phyloP scores from a whole-genome alignment of 768 basidiomycete species.

The Psilocybe azurescens region DNA sequence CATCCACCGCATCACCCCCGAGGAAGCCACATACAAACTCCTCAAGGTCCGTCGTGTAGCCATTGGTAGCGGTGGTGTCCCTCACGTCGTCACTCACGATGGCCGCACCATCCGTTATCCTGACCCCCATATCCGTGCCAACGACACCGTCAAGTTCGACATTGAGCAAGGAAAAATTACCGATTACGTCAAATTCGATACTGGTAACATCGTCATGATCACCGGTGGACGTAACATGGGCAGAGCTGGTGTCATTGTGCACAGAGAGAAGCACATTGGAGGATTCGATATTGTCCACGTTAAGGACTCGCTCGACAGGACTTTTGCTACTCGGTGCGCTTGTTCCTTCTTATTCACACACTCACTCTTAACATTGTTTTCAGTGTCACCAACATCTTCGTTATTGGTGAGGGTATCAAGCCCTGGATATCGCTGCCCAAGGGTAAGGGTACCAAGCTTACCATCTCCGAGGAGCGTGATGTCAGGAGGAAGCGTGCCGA shows the following conservation, averaged over 20 bases:
- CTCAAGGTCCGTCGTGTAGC: slow-evolving; percentile 92
- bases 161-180: slow-evolving; percentile 93
- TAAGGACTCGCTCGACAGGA: slow-evolving; percentile 92
- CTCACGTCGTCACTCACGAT: slow-evolving; percentile 98
- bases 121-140: slow-evolving; percentile 92
- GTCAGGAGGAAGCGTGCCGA: slow-evolving; percentile 85
- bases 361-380: slow-evolving; percentile 1
- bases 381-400: slow-evolving; percentile 96
- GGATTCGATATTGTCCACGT: slow-evolving; percentile 99
- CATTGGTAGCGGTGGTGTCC: slow-evolving; percentile 92
- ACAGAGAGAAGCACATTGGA: slow-evolving; percentile 96
- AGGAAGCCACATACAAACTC: slow-evolving; percentile 97
- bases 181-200: slow-evolving; percentile 95
- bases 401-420: slow-evolving; percentile 95
- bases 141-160: slow-evolving; percentile 98
- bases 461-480: slow-evolving; percentile 97
- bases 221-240: slow-evolving; percentile 99
- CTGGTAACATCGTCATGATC: slow-evolving; percentile 96
- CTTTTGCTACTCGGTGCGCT: slow-evolving; percentile 94
- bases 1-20: slow-evolving; percentile 98
- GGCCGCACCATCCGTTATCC: slow-evolving; percentile 99
- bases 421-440: slow-evolving; percentile 96
- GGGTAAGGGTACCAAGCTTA: slow-evolving; percentile 97
- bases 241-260: slow-evolving; percentile 93
- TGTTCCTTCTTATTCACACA: neutral